Evolutionary conservation across 2,329 filamentous ascomycete species (phyloP).

Genomic region (Neofusicoccum ribis): DNA sequence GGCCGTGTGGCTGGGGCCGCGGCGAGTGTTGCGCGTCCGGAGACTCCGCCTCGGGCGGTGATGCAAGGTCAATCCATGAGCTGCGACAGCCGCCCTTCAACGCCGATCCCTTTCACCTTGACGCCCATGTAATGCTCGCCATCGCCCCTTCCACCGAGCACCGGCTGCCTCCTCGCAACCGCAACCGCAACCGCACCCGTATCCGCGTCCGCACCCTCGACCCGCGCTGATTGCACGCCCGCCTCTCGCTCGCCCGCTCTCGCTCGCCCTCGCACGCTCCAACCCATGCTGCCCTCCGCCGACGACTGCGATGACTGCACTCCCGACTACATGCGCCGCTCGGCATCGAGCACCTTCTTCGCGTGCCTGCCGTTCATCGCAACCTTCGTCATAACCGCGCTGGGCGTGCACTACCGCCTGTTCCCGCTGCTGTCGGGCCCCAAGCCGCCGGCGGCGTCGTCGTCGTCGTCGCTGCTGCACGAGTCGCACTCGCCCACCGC

Average conservation of each 20-base stretch:
- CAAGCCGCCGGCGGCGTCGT: slow-evolving; percentile 37
- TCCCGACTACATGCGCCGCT: slow-evolving; percentile 49
- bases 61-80: slow-evolving; percentile 14
- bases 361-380: slow-evolving; percentile 68
- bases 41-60: neutral
- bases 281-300: slow-evolving; percentile 36
- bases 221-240: neutral
- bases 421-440: slow-evolving; percentile 69
- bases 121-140: neutral
- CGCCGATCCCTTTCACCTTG: neutral
- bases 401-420: slow-evolving; percentile 65
- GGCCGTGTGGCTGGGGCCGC: neutral
- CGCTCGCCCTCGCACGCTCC: neutral
- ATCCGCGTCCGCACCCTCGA: too few species aligned
- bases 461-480: slow-evolving; percentile 57
- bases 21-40: neutral
- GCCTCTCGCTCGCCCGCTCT: neutral
- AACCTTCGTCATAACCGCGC: slow-evolving; percentile 65
- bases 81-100: slow-evolving; percentile 1
- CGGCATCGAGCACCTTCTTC: slow-evolving; percentile 55
- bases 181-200: too few species aligned
- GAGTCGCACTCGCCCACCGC: slow-evolving; percentile 60
- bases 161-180: too few species aligned
- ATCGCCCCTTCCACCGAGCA: neutral
- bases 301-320: slow-evolving; percentile 59